Conservation (phyloP, 345 rosid genomes). For the Clarkia xantiana region DNA sequence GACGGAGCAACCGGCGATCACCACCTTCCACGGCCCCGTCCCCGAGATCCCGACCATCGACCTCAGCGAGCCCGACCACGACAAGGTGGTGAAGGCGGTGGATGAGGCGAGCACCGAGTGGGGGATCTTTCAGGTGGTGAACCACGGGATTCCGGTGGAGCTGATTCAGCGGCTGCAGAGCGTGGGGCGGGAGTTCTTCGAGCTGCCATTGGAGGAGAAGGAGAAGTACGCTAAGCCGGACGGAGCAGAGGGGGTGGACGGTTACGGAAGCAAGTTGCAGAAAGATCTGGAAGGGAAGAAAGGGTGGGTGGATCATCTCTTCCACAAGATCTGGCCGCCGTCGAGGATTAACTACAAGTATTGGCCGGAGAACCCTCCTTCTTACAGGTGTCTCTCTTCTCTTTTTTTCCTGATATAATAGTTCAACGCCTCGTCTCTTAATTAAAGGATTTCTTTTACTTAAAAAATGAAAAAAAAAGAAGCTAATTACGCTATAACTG, state of each 20-base stretch:
- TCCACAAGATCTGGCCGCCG: constrained; percentile 76
- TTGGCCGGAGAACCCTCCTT: constrained; percentile 67
- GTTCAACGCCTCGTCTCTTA: too few species aligned
- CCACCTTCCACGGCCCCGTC: constrained; percentile 38
- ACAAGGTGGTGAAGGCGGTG: constrained; percentile 12
- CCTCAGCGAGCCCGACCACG: constrained; percentile 19
- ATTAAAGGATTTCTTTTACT: too few species aligned
- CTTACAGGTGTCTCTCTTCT: constrained; percentile 46
- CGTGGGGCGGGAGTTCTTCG: constrained; percentile 54
- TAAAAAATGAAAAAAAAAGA: too few species aligned
- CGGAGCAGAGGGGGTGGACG: constrained; percentile 33
- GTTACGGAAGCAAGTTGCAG: constrained; percentile 51
- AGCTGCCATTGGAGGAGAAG: constrained; percentile 50
- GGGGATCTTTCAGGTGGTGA: constrained; percentile 58
- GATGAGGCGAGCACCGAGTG: constrained; percentile 28
- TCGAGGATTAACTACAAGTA: constrained; percentile 32
- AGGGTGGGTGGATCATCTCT: constrained; percentile 74
- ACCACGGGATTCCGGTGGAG: constrained; percentile 41
- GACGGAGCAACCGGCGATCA: constrained; percentile 52
- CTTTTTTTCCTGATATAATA: background rate
- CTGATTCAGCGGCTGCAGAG: constrained; percentile 29
- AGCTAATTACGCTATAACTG: too few species aligned
- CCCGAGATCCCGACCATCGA: constrained; percentile 40
- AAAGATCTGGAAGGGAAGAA: constrained; percentile 44
- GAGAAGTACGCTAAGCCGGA: constrained; percentile 34